phyloP scores from a whole-genome alignment of 768 basidiomycete genomes.

The Mycena floridula region DNA sequence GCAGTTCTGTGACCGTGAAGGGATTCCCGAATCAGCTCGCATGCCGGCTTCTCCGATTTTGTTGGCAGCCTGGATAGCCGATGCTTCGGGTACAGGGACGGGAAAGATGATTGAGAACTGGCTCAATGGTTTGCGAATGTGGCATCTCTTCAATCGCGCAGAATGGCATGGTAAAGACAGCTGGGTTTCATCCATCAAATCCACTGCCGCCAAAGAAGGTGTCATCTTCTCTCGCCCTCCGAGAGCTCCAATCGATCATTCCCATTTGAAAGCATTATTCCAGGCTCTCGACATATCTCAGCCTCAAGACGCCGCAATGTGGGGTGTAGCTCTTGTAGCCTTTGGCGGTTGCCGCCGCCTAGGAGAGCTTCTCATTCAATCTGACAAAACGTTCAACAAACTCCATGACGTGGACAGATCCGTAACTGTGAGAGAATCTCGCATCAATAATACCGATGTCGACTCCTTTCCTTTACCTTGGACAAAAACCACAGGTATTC shows the following conservation, averaged over 20 bases:
- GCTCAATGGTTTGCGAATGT: conserved; percentile 8
- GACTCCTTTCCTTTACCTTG: conserved; percentile 10
- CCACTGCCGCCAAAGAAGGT: conserved; percentile 2
- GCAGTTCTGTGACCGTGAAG: conserved; percentile 20
- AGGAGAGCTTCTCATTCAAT: conserved; percentile 1
- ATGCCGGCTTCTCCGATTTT: conserved; percentile 17
- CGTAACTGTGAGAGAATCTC: neutral
- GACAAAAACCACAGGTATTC: conserved; percentile 8
- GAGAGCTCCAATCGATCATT: conserved; percentile 2
- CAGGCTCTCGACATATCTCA: neutral
- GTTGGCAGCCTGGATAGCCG: conserved; percentile 16
- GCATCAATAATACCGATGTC: neutral
- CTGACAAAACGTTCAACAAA: neutral
- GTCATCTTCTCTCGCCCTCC: conserved; percentile 5
- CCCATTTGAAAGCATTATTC: conserved; percentile 5
- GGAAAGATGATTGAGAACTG: conserved; percentile 9
- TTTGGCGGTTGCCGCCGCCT: conserved; percentile 8
- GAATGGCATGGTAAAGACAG: conserved; percentile 11
- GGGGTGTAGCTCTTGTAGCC: conserved; percentile 8
- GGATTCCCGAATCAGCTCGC: conserved; percentile 12
- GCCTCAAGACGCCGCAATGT: conserved; percentile 8
- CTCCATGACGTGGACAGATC: neutral
- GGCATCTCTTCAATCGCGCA: conserved; percentile 7
- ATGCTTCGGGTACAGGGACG: neutral
- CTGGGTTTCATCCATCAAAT: conserved; percentile 4